These are phyloP conservation scores for Euphorbia lathyris DNA, from an alignment of 345 rosid genomes.

Conservation along the genomic window DNA sequence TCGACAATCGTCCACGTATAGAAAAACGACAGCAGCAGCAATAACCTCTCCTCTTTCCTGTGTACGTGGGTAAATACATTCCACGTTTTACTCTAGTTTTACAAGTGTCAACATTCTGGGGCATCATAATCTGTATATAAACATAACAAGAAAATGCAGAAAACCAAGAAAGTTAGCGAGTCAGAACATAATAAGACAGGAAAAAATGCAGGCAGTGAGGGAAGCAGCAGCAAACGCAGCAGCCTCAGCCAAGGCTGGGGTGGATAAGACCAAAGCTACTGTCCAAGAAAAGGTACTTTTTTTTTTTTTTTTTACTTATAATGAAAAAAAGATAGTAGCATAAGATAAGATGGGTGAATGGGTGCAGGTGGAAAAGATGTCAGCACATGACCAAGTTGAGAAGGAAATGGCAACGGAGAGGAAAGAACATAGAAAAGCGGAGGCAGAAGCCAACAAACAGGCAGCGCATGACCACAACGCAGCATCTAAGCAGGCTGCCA, in stretches of 20 bases:
- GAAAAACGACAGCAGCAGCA: no score
- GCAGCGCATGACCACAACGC: conserved; percentile 52
- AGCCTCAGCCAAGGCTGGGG: conserved; percentile 78
- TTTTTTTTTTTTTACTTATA: no score
- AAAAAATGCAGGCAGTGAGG: conserved; percentile 45
- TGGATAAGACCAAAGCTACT: conserved; percentile 72
- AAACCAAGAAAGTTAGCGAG: no score
- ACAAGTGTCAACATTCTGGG: not conserved
- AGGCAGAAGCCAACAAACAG: conserved; percentile 54
- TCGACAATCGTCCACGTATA: no score
- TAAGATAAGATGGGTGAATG: no score
- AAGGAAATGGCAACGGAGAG: conserved; percentile 55
- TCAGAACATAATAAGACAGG: no score
- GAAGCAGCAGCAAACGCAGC: conserved; percentile 61
- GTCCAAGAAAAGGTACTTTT: conserved; percentile 58
- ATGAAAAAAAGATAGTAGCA: no score
- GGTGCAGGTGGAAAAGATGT: conserved; percentile 48
- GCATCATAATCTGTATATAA: not conserved
- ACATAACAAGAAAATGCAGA: not conserved
- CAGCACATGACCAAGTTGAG: conserved; percentile 46
- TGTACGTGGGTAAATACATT: not conserved
- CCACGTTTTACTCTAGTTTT: not conserved
- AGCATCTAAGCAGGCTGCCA: conserved; percentile 25
- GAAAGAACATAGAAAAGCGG: conserved; percentile 44
- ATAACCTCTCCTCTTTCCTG: not conserved